Percentiles rank a stretch among this genome's conserved stretches.
Conservation (phyloP, 106 monocot genomes). For the Amphibolis antarctica region DNA sequence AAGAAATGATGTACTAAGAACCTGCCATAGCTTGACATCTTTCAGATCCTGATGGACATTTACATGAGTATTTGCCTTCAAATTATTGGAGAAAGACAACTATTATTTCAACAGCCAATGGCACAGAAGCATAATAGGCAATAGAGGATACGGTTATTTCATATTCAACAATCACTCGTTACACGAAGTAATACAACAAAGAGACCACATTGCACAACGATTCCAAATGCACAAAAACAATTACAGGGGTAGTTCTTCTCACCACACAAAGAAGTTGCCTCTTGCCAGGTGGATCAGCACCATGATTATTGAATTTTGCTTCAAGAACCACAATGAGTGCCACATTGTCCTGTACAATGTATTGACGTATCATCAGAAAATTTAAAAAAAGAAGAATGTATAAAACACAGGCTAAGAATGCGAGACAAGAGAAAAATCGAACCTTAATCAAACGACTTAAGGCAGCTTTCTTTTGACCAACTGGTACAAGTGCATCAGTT, state of each 20-base stretch:
- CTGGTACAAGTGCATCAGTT: slow-evolving; percentile 71
- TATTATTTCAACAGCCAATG: no score
- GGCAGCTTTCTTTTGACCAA: slow-evolving; percentile 68
- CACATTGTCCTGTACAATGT: slow-evolving; percentile 66
- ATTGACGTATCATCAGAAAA: neutral
- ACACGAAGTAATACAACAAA: no score
- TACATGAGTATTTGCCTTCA: slow-evolving; percentile 31
- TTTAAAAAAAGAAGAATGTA: neutral
- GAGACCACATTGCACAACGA: no score
- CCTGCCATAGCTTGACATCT: slow-evolving; percentile 95
- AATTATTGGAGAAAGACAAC: no score
- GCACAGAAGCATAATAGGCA: no score
- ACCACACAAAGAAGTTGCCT: slow-evolving; percentile 96
- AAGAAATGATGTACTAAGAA: slow-evolving; percentile 1
- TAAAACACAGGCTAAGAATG: neutral
- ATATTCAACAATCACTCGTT: neutral
- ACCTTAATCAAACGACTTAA: slow-evolving; percentile 85
- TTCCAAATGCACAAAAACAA: no score
- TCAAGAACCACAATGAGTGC: slow-evolving; percentile 87
- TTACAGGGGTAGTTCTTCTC: no score
- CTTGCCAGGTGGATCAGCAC: slow-evolving; percentile 68
- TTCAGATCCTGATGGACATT: slow-evolving; percentile 30
- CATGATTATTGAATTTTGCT: slow-evolving; percentile 71
- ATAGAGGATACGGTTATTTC: neutral
- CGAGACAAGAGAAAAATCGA: neutral